Percentiles rank a stretch among this genome's conserved stretches.
These are phyloP conservation scores for Closterium sp. DNA, from an alignment of 139 green algal genomes.

Conservation along the genomic window DNA sequence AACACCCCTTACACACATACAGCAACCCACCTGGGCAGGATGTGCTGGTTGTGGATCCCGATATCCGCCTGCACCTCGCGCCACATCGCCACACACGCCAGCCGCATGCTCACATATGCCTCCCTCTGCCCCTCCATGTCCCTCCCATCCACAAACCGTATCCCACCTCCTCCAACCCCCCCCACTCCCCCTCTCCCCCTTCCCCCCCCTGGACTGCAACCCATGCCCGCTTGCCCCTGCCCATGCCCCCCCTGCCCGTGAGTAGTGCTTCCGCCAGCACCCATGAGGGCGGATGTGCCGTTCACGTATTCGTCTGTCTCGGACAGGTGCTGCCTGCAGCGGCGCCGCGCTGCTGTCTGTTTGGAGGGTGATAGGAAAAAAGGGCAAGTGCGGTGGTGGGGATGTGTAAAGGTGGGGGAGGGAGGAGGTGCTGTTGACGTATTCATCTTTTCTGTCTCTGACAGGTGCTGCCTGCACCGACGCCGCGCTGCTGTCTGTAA, in stretches of 20 bases:
- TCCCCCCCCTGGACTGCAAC: no score
- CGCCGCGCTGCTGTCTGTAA: not conserved
- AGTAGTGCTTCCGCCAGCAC: no score
- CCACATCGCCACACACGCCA: conserved; percentile 3
- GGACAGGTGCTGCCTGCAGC: conserved; percentile 20
- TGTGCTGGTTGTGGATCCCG: conserved; percentile 29
- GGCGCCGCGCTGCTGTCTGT: conserved; percentile 20
- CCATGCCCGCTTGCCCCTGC: no score
- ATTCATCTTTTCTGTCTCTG: conserved; percentile 39
- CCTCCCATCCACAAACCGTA: no score
- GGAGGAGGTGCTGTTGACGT: not conserved
- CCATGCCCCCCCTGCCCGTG: no score
- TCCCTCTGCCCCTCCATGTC: not conserved
- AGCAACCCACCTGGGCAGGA: conserved; percentile 41
- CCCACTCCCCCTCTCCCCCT: not conserved
- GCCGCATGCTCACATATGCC: conserved; percentile 31
- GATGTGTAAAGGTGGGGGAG: no score
- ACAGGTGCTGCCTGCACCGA: conserved; percentile 32
- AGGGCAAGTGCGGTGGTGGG: not conserved
- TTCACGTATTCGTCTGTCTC: conserved; percentile 30
- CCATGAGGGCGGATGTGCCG: no score
- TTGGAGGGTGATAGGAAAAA: not conserved
- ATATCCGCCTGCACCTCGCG: conserved; percentile 32
- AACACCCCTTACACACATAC: no score
- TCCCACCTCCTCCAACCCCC: not conserved